These are phyloP conservation scores for Saturnispora sekii DNA, from an alignment of 805 yeast species.

Conservation along the genomic window DNA sequence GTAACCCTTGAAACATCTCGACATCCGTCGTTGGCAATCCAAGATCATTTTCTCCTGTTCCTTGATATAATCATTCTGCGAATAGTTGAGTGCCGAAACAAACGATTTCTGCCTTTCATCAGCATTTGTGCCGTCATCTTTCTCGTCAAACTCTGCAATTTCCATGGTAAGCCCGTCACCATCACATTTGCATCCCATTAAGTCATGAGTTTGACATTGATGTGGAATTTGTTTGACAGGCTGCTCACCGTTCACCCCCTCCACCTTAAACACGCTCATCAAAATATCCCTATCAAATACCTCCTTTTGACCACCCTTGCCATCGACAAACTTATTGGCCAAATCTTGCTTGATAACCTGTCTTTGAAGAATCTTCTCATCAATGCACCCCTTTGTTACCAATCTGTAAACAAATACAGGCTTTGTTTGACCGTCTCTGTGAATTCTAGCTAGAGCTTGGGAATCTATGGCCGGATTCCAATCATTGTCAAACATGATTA, in stretches of 20 bases:
- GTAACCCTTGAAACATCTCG: constrained; percentile 52
- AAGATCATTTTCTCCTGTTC: constrained; percentile 23
- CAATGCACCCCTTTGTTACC: constrained; percentile 81
- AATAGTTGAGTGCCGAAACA: constrained; percentile 41
- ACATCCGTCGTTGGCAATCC: constrained; percentile 29
- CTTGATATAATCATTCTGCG: constrained; percentile 16
- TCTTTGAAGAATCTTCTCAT: constrained; percentile 88
- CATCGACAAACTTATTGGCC: constrained; percentile 58
- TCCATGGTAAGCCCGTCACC: constrained; percentile 38
- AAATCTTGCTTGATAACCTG: constrained; percentile 77
- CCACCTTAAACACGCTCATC: constrained; percentile 61
- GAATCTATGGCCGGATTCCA: constrained; percentile 94
- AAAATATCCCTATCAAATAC: constrained; percentile 62
- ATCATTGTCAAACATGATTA: constrained; percentile 83
- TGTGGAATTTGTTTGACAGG: constrained; percentile 27
- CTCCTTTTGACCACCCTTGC: constrained; percentile 38
- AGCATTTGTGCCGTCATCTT: constrained; percentile 15
- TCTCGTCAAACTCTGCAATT: not conserved
- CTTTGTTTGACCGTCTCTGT: constrained; percentile 81
- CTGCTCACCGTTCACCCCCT: constrained; percentile 5
- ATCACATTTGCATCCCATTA: constrained; percentile 53
- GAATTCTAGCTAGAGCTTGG: constrained; percentile 94
- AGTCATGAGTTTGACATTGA: constrained; percentile 65
- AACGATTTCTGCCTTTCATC: constrained; percentile 29
- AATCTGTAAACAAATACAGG: constrained; percentile 78